Evolutionary conservation across 805 yeast species (phyloP).

Genomic region (Henningerozyma blattae): DNA sequence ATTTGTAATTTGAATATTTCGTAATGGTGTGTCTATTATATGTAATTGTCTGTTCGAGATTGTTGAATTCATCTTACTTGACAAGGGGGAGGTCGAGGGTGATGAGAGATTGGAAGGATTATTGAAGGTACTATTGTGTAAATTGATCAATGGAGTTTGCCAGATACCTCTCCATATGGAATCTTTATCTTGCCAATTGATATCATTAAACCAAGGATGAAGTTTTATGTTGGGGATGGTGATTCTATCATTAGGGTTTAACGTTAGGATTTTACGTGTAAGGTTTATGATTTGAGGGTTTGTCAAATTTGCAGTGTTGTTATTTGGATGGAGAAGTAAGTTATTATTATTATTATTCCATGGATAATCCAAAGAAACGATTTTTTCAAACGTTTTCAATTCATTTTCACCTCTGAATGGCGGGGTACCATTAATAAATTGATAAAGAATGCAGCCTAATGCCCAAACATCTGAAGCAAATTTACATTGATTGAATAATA

Average conservation of each 20-base stretch:
- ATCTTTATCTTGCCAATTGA: conserved; percentile 56
- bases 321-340: conserved; percentile 5
- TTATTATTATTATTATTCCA: conserved; percentile 30
- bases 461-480: conserved; percentile 91
- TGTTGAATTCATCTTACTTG: conserved; percentile 7
- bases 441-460: conserved; percentile 77
- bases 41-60: conserved; percentile 15
- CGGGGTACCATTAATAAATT: conserved; percentile 71
- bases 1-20: conserved; percentile 19
- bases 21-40: conserved; percentile 18
- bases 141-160: conserved; percentile 29
- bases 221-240: conserved; percentile 43
- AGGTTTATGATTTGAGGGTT: conserved; percentile 55
- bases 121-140: conserved; percentile 15
- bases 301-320: conserved; percentile 25
- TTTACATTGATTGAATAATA: conserved; percentile 69
- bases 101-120: conserved; percentile 4
- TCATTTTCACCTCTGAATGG: conserved; percentile 86
- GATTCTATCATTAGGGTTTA: conserved; percentile 61
- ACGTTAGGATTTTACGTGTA: conserved; percentile 49
- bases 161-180: conserved; percentile 70
- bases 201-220: conserved; percentile 59
- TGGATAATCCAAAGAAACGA: conserved; percentile 61
- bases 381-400: conserved; percentile 78
- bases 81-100: conserved; percentile 3